Base-by-base conservation (phyloP, 495 filamentous ascomycete genomes). In the Aspergillus campestris region DNA sequence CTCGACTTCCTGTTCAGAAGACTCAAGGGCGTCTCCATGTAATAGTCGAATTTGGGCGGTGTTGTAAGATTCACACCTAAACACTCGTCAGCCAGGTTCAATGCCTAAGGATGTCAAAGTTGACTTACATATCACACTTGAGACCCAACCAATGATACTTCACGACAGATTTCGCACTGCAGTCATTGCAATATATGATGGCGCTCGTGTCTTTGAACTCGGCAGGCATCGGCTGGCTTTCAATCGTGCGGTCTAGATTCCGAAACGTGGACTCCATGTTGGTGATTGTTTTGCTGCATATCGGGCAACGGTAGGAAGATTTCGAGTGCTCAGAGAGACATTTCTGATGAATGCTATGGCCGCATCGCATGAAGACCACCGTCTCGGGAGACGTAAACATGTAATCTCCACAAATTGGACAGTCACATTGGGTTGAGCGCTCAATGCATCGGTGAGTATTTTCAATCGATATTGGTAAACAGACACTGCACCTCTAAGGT, bases 241-340 rank as follows among this genome's bases (percentile, higher is more conserved):
- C 75, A 49, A 99, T 95, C 7, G 82, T 80, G 15, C 86, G 75
- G 61, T 94, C 89, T 18, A 95, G 71, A 49, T 91, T 89, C 39
- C 87, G 79, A 68, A 96, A 99, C 47, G 90, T 89, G 27, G 84
- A 77, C 56, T 97, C 92, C 92, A 99, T 97, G 65, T 99, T 99
- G 50, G 86, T 79, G 14, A 91, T 85, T 44, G 86, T 94, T 58
- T 87, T 86, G 60, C 82, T 91, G 73, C 92, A 99, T 31, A 96
- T 86, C 2, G 92, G 92, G 57, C 92, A 99, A 49, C 86, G 86
- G 66, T 97, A 97, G 3, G 89, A 92, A 6, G 74, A 78, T 52
- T 86, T 82, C 69, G 88, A 88, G 57, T 94, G 83, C 51, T 88
- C 78, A 30, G 82, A 76, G 57, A 92, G 87, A 66, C 92, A 99